These are phyloP conservation scores for Coemansia sp. DNA, from an alignment of 192 early-diverging fungal species.

Conservation along the genomic window DNA sequence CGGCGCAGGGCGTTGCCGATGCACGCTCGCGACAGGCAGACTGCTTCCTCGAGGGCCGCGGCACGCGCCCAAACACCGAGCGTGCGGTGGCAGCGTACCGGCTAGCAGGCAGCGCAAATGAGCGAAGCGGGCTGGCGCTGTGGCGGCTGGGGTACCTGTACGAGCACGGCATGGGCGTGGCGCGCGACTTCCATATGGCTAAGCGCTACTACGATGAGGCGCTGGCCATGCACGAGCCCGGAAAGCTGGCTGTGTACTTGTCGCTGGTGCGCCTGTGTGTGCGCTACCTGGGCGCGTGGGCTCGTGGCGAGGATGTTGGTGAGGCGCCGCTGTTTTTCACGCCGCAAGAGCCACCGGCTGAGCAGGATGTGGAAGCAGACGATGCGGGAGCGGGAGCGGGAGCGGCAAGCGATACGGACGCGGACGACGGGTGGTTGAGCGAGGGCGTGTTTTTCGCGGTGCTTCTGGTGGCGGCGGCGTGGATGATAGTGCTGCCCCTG, in stretches of 20 bases:
- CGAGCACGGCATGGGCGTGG: conserved; percentile 87
- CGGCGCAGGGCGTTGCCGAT: conserved; percentile 88
- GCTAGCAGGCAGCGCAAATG: conserved; percentile 67
- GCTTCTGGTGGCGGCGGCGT: conserved; percentile 30
- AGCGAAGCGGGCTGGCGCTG: conserved; percentile 81
- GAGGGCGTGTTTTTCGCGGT: conserved; percentile 25
- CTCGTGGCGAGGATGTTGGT: conserved; percentile 57
- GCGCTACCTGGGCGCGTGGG: conserved; percentile 64
- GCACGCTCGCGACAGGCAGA: conserved; percentile 91
- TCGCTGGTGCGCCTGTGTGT: conserved; percentile 69
- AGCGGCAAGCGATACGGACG: conserved; percentile 1
- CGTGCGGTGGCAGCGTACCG: conserved; percentile 81
- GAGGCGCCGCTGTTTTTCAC: conserved; percentile 49
- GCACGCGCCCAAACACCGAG: conserved; percentile 60
- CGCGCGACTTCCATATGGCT: conserved; percentile 88
- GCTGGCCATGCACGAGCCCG: conserved; percentile 73
- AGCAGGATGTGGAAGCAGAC: conserved; percentile 8
- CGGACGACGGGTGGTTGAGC: conserved; percentile 13
- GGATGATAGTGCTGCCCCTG: conserved; percentile 39
- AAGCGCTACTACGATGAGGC: conserved; percentile 89
- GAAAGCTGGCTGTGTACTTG: conserved; percentile 70
- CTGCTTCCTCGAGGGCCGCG: conserved; percentile 85
- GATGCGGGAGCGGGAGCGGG: conserved; percentile 8
- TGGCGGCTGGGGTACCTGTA: conserved; percentile 97
- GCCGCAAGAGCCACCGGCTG: conserved; percentile 10